Evolutionary conservation across 2,329 filamentous ascomycete genomes (phyloP).

Genomic region (Aspergillus sp.): DNA sequence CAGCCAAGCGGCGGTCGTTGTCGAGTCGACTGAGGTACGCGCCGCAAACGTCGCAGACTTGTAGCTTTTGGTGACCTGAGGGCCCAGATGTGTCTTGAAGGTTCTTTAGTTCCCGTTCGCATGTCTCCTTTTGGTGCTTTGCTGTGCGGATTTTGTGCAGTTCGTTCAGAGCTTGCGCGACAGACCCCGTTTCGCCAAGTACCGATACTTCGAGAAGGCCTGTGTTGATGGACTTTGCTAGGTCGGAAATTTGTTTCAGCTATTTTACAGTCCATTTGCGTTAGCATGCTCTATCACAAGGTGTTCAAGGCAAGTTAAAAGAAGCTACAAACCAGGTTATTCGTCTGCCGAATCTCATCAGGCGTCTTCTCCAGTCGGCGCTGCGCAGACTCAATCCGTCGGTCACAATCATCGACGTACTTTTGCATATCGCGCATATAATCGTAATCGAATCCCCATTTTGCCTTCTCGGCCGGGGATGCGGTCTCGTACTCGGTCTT

Average conservation of each 20-base stretch:
- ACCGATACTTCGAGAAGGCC: constrained; percentile 84
- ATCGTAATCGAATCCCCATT: constrained; percentile 91
- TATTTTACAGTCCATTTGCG: constrained; percentile 22
- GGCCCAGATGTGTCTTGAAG: constrained; percentile 90
- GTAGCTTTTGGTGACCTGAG: constrained; percentile 92
- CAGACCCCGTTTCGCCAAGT: constrained; percentile 76
- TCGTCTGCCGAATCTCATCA: constrained; percentile 95
- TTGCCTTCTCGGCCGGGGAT: constrained; percentile 67
- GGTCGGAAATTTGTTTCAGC: constrained; percentile 81
- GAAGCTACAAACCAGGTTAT: constrained; percentile 60
- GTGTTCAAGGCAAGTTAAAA: not conserved
- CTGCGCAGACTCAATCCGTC: constrained; percentile 87
- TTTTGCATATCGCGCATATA: constrained; percentile 95
- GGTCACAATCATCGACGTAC: constrained; percentile 95
- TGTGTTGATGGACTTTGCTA: constrained; percentile 73
- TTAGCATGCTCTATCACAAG: not conserved
- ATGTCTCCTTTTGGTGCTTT: constrained; percentile 76
- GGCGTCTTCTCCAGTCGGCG: constrained; percentile 92
- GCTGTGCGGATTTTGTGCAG: constrained; percentile 81
- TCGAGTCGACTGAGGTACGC: constrained; percentile 90
- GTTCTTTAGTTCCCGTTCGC: constrained; percentile 84
- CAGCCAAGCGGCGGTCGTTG: constrained; percentile 88
- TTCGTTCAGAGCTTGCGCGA: constrained; percentile 81
- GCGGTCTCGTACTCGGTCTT: constrained; percentile 85
- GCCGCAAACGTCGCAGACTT: constrained; percentile 97